Base-by-base conservation (phyloP, 2,329 filamentous ascomycete genomes). In the Simplicillium sp. region DNA sequence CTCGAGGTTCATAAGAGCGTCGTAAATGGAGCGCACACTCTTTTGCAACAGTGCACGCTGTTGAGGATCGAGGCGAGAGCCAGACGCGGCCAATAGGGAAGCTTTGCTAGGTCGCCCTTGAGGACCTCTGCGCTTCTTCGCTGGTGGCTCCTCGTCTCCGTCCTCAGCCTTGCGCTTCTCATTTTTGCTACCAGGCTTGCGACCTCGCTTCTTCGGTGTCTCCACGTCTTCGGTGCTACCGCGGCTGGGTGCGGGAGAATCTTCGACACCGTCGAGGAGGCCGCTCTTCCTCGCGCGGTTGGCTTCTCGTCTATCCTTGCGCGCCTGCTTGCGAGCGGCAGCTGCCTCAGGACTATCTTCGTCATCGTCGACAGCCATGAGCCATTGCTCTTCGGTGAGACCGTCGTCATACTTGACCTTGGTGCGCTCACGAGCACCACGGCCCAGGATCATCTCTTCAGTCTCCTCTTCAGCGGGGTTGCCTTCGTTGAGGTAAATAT, bases 311-410 rank as follows among this genome's bases (percentile, higher is more conserved):
- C 81, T 86, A 46, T 87, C 86, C 49, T 88, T 87, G 40, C 85
- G 80, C 4, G 87, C 87, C 57, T 88, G 81, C 55, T 96, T 97
- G 33, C 92, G 81, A 29, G 86, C 85, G 31, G 94, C 89, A 2
- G 92, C 92, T 40, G 87, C 89, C 58, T 97, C 92, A 25, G 95
- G 88, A 0, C 80, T 82, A 57, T 98, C 92, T 2, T 98, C 92
- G 38, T 96, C 89, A 45, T 94, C 90, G 58, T 98, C 92, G 28
- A 98, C 90, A 40, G 92, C 92, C 70, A 95, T 90, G 39, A 97
- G 76, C 92, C 92, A 98, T 62, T 98, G 94, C 67, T 98, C 92
- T 65, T 98, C 94, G 0, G 92, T 97, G 25, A 98, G 78, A 39
- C 94, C 92, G 55, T 98, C 92, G 54, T 98, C 92, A 53, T 98